Evolutionary conservation across 2,329 filamentous ascomycete genomes (phyloP), one percentile per base, ranked within the genome.

Genomic region (Rhynchosporium secalis): DNA sequence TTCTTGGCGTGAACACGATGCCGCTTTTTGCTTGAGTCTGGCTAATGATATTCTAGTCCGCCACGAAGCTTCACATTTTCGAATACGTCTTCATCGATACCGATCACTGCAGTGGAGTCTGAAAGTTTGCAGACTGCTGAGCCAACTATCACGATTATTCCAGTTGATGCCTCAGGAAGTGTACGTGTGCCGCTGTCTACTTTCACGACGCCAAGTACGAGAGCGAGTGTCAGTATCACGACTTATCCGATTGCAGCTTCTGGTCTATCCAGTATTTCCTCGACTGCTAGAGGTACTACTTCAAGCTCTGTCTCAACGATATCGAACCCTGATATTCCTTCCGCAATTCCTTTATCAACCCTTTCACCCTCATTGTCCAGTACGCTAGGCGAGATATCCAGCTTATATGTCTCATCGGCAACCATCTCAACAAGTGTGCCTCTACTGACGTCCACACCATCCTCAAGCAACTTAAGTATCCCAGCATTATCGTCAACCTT

Each of bases 31-130:
- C 13, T 15, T 45, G 41, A 3, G 26, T 9, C n/a, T 12, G 33
- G 47, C 28, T 49, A 15, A 49, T 31, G 28, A 3, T 10, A 51
- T 15, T 3, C 33, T 48, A 66, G 64, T 49, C 26, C 51, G 20
- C 49, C 61, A 47, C 54, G 61, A 47, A 62, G 60, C 38, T 63
- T 64, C n/a, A 41, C 49, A n/a, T 66, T 62, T 29, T 61, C 59
- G n/a, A 66, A 65, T 40, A 65, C 61, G 31, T 58, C 56, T 4
- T 60, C 64, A 13, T 33, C 56, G n/a, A 58, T 40, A 38, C 28
- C 54, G 3, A 54, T 29, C 31, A 60, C 52, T 1, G 56, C 52
- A 43, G 36, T 57, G 10, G 31, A 12, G 2, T 26, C 13, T 45
- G 6, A 28, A 26, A 28, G 9, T 3, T 33, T 28, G n/a, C 26